Base-by-base conservation (phyloP, 176 grass and related monocot species). In the Urochloa ruziziensis region DNA sequence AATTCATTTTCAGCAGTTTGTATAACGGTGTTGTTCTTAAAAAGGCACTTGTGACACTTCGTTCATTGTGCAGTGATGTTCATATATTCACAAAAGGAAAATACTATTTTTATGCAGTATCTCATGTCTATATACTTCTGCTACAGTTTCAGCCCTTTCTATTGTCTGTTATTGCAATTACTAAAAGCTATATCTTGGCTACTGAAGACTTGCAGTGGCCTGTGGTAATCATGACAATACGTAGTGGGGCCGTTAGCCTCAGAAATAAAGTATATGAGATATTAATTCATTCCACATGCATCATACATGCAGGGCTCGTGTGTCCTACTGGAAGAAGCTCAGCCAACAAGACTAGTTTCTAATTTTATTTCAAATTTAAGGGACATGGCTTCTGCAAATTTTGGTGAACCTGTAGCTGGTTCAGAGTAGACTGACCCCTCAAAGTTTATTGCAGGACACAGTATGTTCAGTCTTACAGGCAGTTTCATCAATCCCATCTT, bases 361-460 rank as follows among this genome's bases (percentile, higher is more conserved):
- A 78, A 19, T 63, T 81, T 74, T 78, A 86, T 83, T 84, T 14
- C 62, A 56, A 91, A 82, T 89, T 90, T 84, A 84, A 70, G 86
- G 87, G 85, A 86, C 71, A 86, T 80, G 82, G 89, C 81, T 89
- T 87, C 84, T 67, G 67, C 82, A 89, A 86, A 89, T 91, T 94
- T 94, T 81, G 87, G 82, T 87, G 80, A 87, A 94, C 67, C 87
- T 94, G 84, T 89, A 89, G 84, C 73, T 91, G 62, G 71, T 79
- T 91, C 72, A 79, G 23, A 80, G 52, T 81, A 81, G 75, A 91
- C 79, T 98, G 85, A 95, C 78, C 70, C 73, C 62, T 91, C 63
- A 93, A 93, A 93, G 71, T 90, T 93, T 95, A 70, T 92, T 95
- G 86, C 92, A 98, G 95, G 93, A 98, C 75, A 95, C 87, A 82